Evolutionary conservation across 495 filamentous ascomycete species (phyloP), one percentile per base, ranked within the genome.

Genomic region (Aeminium ludgeri): DNA sequence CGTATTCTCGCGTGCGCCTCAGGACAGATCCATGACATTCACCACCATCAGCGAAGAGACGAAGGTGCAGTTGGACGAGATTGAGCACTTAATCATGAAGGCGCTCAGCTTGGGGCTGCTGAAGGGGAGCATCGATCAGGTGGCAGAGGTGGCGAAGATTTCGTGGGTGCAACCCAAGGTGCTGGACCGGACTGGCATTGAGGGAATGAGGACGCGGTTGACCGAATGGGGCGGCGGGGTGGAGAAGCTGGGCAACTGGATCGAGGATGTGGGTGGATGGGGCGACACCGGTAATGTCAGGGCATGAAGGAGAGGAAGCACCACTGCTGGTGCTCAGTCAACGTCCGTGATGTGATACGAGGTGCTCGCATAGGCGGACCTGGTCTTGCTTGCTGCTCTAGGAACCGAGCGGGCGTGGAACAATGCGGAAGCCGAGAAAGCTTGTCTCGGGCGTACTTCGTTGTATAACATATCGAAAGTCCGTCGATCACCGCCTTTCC

Each of bases 161-260:
- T 83, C 83, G 56, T 99, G 89, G 89, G 89, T 99, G 30, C 89
- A 99, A 68, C 91, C 89, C 10, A 95, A 95, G 69, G 82, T 94
- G 36, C 60, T 97, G 51, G 89, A 96, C 63, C 82, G 86, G 73
- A 76, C 72, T 57, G 91, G 96, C 69, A 91, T 99, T 50, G 85
- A 85, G 55, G 84, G 76, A 48, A 96, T 99, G 89, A 75, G 82
- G 51, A 67, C 70, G 53, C 63, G 86, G 39, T 61, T 99, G 55
- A 74, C 78, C 60, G 86, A 96, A 45, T 99, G 89, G 89, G 86
- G 92, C 64, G 74, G 73, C 16, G 92, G 84, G 55, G 91, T 97
- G 38, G 91, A 95, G 55, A 77, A 84, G 61, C 65, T 95, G 38
- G 86, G 86, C 30, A 85, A 86, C 59, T 95, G 85, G 84, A 91